phyloP scores from a whole-genome alignment of 2,329 filamentous ascomycete species.

The Fusarium sp. region DNA sequence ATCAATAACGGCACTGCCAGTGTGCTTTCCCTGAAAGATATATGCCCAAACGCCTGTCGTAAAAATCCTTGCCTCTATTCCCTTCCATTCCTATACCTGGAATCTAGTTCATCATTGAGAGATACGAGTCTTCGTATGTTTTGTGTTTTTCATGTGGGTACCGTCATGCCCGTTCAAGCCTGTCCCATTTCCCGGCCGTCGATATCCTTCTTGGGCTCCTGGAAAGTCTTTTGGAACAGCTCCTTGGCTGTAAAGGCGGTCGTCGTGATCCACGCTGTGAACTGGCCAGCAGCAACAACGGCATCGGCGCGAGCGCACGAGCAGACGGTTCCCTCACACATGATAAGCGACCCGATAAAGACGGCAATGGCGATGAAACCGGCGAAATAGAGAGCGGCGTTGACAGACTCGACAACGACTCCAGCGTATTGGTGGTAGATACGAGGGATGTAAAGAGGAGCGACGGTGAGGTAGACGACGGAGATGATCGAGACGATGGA shows the following conservation, averaged over 20 bases:
- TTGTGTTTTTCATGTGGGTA: neutral
- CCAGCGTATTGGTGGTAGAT: constrained; percentile 61
- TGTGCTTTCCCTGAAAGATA: constrained; percentile 11
- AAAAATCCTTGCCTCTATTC: constrained; percentile 10
- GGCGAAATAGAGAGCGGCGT: constrained; percentile 67
- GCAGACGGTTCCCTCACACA: constrained; percentile 69
- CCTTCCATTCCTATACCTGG: constrained; percentile 4
- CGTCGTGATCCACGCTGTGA: constrained; percentile 64
- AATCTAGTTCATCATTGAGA: constrained; percentile 5
- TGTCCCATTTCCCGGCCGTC: constrained; percentile 53
- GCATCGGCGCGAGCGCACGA: constrained; percentile 64
- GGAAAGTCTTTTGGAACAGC: constrained; percentile 57
- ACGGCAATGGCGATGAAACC: constrained; percentile 69
- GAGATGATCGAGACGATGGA: constrained; percentile 66
- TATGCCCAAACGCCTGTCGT: constrained; percentile 41
- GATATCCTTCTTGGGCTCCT: constrained; percentile 44
- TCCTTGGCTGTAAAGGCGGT: constrained; percentile 59
- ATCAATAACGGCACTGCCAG: constrained; percentile 21
- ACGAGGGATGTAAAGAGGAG: constrained; percentile 58
- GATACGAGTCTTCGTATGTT: neutral
- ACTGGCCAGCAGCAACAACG: constrained; percentile 65
- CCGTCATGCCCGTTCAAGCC: constrained; percentile 30
- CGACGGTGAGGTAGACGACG: constrained; percentile 63
- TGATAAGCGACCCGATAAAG: constrained; percentile 65
- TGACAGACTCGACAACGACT: constrained; percentile 62